Base-by-base conservation (phyloP, 1,139 yeast genomes). In the Debaryomyces coudertii region DNA sequence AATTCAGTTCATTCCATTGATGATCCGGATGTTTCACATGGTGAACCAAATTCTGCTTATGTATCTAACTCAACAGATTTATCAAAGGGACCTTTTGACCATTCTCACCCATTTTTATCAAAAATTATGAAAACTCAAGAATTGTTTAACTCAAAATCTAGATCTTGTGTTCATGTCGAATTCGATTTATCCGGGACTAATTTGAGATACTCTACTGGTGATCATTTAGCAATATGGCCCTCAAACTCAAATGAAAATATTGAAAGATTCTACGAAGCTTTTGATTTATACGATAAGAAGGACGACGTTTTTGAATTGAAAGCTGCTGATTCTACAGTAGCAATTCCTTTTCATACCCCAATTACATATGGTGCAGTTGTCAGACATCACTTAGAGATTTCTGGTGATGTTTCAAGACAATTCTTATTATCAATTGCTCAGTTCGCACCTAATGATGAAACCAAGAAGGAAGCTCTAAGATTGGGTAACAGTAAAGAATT, bases 181-280 rank as follows among this genome's bases (percentile, higher is more conserved):
- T 83, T 95, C 57, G 97, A 92, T 60, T 71, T 90, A 43, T 76
- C 90, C 1, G 79, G 71, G 35, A 81, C 95, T 3, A 87, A 87
- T 58, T 73, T 93, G 62, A 83, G 86, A 60, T 93, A 93, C 66
- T 76, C 90, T 43, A 93, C 99, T 8, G 99, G 99, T 65, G 99
- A 93, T 65, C 99, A 93, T 68, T 72, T 93, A 56, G 98, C 97
- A 9, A 73, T 93, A 49, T 88, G 97, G 95, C 93, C 98, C 34
- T 89, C 95, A 35, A 93, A 93, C 66, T 75, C 95, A 3, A 77
- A 85, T 61, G 90, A 85, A 61, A 83, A 88, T 58, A 85, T 90
- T 36, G 76, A 72, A 15, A 73, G 76, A 36, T 87, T 93, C 57
- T 69, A 87, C 51, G 58, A 71, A 42, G 83, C 88, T 7, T 81